phyloP scores from a whole-genome alignment of 2,329 filamentous ascomycete genomes.

The Aureobasidium sp. region DNA sequence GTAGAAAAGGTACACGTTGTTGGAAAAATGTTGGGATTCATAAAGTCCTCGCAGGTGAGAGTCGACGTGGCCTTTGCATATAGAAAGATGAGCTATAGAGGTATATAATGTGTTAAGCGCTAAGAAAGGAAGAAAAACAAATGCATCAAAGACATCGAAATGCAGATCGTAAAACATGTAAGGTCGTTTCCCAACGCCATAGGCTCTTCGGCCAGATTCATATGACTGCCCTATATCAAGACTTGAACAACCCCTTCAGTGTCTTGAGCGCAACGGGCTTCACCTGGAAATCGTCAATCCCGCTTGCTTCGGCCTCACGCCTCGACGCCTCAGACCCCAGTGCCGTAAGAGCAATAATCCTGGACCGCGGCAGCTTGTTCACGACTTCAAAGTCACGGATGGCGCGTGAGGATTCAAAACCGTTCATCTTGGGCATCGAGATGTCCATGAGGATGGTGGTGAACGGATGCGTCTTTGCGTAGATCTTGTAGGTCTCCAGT shows the following conservation, averaged over 20 bases:
- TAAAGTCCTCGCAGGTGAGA: too few relatives aligned
- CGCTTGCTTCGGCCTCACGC: conserved; percentile 23
- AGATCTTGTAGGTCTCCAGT: background rate
- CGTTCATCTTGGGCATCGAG: conserved; percentile 15
- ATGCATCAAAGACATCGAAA: too few relatives aligned
- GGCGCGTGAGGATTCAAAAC: conserved; percentile 26
- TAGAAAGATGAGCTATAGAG: too few relatives aligned
- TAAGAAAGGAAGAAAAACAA: too few relatives aligned
- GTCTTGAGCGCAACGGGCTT: conserved; percentile 27
- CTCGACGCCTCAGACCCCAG: conserved; percentile 18
- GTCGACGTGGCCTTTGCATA: too few relatives aligned
- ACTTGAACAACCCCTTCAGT: background rate
- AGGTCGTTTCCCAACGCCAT: too few relatives aligned
- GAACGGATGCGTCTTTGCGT: background rate
- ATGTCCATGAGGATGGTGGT: conserved; percentile 16
- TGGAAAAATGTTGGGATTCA: too few relatives aligned
- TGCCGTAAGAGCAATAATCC: conserved; percentile 20
- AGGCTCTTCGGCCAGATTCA: too few relatives aligned
- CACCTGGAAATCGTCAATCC: conserved; percentile 27
- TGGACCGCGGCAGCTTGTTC: conserved; percentile 3
- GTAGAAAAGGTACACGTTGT: too few relatives aligned
- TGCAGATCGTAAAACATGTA: too few relatives aligned
- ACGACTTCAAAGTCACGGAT: conserved; percentile 25
- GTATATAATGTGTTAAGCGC: too few relatives aligned
- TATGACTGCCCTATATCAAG: too few relatives aligned